Evolutionary conservation across 75 land plant genomes (phyloP), one percentile per base, ranked within the genome.

Genomic region (Sequoiadendron giganteum): DNA sequence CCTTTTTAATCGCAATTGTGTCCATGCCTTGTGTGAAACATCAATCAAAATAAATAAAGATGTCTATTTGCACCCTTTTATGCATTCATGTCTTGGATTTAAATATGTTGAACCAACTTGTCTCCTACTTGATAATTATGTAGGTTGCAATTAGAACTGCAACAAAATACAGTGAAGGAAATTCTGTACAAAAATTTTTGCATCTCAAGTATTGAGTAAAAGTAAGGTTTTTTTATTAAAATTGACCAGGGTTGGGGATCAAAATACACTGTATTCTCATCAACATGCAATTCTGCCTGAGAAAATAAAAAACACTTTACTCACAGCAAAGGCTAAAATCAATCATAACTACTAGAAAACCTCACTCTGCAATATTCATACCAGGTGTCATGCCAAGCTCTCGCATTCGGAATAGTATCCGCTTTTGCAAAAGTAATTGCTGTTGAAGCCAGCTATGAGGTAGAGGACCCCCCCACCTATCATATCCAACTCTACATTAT

Each of bases 311-410:
- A 52, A 52, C 55, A 18, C 43, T 28, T 28, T 47, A 19, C 8
- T 21, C 83, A 80, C 45, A 80, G 47, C 8, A 80, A 80, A 43
- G 83, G 28, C n/a, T 80, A 80, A 80, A 55, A 30, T 13, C 52
- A 77, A 79, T 7, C 16, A 18, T 34, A 86, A 25, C 49, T 28
- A 47, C 84, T 28, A 45, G 84, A 43, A 45, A 45, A 28, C 47
- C 14, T 13, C 16, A 11, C 61, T 48, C 45, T 54, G 55, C 58
- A 45, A 32, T 72, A 70, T 56, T 28, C 86, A 32, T 94, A 98
- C 99, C 99, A 91, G 99, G 98, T 70, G 95, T 94, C 99, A 98
- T 98, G 83, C 99, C 99, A 85, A 98, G 95, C 84, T 94, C 95
- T 43, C 93, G 84, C 99, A 98, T 98, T 39, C 95, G 93, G 87